Evolutionary conservation across 441 rosid genomes (phyloP), one percentile per base, ranked within the genome.

Genomic region (Populus hybrid): DNA sequence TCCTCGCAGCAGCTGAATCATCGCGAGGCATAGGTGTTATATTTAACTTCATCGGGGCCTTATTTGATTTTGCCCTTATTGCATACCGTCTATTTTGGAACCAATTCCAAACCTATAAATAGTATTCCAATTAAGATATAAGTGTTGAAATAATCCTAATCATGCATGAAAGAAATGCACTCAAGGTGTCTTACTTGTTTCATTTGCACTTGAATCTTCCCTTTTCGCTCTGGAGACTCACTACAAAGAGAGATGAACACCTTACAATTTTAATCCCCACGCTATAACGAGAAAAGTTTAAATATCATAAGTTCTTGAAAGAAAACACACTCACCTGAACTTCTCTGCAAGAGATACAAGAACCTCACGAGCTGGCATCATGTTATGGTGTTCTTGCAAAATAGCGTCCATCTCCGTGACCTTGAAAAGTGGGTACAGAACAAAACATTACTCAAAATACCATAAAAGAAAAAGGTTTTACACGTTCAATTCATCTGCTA

Each of bases 61-160:
- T 96, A 76, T 83, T 88, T 59, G 94, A 81, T 86, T 89, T 96
- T 59, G 98, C 97, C 80, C 99, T 87, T 73, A 94, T 82, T 57
- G 99, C 95, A 88, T 94, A 96, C 38, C 99, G 90, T 86, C 87
- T 94, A 82, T 96, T 96, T 83, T 96, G 99, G 85, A 96, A 96
- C 99, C 99, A 96, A 84, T 96, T 96, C 97, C 99, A 96, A 69
- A 96, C 89, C 99, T 96, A 79, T 38, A 74, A 80, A 14, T 70
- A 71, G 65, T 61, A 70, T 14, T 67, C 18, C 26, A 73, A 40
- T 30, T 23, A 28, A 79, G 64, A 61, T 63, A 76, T 61, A 57
- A 40, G 76, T 46, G 67, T 28, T 23, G 32, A 83, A 50, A 26
- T 38, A 26, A 24, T 72, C 16, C 67, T 57, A 38, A 30, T 32